A percentile compares a stretch with the other conserved stretches of the same genome.
These are phyloP conservation scores for Sugiyamaella novakii DNA, from an alignment of 1,139 yeast species.

Conservation along the genomic window DNA sequence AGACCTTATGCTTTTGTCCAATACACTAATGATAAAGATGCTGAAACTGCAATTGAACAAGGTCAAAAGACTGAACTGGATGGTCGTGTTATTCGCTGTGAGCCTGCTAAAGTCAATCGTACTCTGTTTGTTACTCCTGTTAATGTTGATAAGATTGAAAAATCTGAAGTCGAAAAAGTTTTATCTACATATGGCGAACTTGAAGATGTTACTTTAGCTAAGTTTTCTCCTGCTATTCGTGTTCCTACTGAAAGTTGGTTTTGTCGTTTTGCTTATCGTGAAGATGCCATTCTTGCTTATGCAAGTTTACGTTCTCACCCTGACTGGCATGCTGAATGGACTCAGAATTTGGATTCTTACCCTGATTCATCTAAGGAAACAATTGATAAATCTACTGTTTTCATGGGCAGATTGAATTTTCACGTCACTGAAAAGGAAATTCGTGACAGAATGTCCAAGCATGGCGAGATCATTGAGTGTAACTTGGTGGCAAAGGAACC, in stretches of 20 bases:
- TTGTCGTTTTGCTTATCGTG: slow-evolving; percentile 78
- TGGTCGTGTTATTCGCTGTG: slow-evolving; percentile 81
- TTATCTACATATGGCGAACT: slow-evolving; percentile 67
- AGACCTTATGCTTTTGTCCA: slow-evolving; percentile 96
- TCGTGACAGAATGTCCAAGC: slow-evolving; percentile 58
- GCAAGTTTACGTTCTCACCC: slow-evolving; percentile 60
- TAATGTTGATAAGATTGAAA: slow-evolving; percentile 25
- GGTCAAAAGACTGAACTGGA: slow-evolving; percentile 72
- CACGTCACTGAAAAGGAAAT: slow-evolving; percentile 59
- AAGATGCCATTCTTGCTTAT: slow-evolving; percentile 87
- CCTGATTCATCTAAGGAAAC: slow-evolving; percentile 22
- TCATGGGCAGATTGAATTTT: slow-evolving; percentile 70
- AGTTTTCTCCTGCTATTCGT: slow-evolving; percentile 17
- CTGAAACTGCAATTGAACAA: slow-evolving; percentile 62
- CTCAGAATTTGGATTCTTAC: slow-evolving; percentile 59
- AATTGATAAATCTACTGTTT: slow-evolving; percentile 71
- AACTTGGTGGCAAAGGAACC: slow-evolving; percentile 24
- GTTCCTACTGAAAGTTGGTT: slow-evolving; percentile 55
- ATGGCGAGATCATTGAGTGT: slow-evolving; percentile 61
- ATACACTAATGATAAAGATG: slow-evolving; percentile 70
- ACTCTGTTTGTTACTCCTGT: slow-evolving; percentile 56
- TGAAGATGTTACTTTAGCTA: slow-evolving; percentile 56
- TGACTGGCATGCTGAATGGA: slow-evolving; percentile 73
- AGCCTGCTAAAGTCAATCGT: slow-evolving; percentile 87
- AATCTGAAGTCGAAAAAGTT: slow-evolving; percentile 44